Conservation (phyloP, 2,329 filamentous ascomycete species). For the Ustulina deusta region DNA sequence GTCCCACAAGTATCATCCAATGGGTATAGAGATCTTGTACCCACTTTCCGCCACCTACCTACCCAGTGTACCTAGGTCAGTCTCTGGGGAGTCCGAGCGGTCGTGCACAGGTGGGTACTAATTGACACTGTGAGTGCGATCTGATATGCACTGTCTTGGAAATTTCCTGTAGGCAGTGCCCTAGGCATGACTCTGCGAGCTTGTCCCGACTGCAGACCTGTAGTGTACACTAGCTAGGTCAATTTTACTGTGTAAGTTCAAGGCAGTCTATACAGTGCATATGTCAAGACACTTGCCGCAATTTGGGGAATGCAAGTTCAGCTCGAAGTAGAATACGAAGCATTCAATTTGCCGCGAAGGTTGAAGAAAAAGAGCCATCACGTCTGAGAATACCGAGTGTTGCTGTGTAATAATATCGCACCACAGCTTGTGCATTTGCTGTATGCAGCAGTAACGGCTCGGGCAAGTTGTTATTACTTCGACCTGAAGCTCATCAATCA, state of each 20-base stretch:
- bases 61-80: background rate
- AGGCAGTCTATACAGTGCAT: background rate
- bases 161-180: background rate
- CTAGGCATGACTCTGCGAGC: too few species aligned
- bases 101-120: background rate
- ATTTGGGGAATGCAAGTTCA: conserved; percentile 4
- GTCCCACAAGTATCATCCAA: background rate
- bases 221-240: too few species aligned
- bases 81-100: conserved; percentile 2
- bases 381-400: background rate
- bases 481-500: background rate
- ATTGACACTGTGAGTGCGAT: background rate
- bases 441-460: background rate
- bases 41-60: background rate
- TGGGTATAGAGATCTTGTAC: background rate
- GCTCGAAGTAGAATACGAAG: background rate
- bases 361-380: background rate
- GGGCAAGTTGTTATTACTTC: background rate
- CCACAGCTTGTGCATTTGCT: background rate
- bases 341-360: background rate
- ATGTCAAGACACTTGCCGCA: background rate
- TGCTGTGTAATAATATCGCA: background rate
- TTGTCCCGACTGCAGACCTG: too few species aligned
- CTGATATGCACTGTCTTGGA: background rate
- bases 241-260: background rate